A percentile compares a stretch with the other conserved stretches of the same genome.
Evolutionary conservation across 2,329 filamentous ascomycete species (phyloP).

Genomic region (Grosmannia penicillata): DNA sequence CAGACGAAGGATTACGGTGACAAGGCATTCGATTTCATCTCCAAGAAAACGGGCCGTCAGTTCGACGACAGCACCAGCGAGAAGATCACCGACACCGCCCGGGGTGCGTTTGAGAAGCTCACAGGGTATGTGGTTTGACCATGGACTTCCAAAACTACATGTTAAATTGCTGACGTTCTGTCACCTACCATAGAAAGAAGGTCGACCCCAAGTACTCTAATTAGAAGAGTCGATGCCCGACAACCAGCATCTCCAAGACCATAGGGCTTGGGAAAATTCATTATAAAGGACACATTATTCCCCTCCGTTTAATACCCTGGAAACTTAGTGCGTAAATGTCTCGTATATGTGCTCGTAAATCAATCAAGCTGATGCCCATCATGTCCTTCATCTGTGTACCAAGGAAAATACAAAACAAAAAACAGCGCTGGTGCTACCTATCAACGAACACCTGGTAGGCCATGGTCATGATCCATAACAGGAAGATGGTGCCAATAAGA

Average conservation of each 20-base stretch:
- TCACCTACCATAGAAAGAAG: slow-evolving; percentile 17
- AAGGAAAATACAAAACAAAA: no score
- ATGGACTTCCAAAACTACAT: not conserved
- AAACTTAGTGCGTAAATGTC: no score
- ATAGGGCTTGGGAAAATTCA: no score
- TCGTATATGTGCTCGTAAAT: no score
- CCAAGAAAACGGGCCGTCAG: slow-evolving; percentile 14
- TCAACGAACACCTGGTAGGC: slow-evolving; percentile 45
- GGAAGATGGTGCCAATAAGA: slow-evolving; percentile 42
- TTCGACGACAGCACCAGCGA: slow-evolving; percentile 13
- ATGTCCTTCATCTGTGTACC: no score
- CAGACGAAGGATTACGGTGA: slow-evolving; percentile 13
- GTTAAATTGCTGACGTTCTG: not conserved
- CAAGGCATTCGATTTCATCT: slow-evolving; percentile 14
- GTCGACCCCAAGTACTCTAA: slow-evolving; percentile 19
- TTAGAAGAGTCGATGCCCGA: no score
- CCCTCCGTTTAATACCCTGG: no score
- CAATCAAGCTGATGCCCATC: no score
- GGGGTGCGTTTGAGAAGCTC: slow-evolving; percentile 21
- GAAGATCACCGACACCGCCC: slow-evolving; percentile 20
- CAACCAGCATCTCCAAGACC: no score
- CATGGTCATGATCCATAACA: slow-evolving; percentile 57
- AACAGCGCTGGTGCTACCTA: not conserved
- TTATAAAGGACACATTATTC: no score
- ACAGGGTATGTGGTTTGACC: slow-evolving; percentile 17